Conservation (phyloP, 257 asterid species). For the Solanum dulcamara region DNA sequence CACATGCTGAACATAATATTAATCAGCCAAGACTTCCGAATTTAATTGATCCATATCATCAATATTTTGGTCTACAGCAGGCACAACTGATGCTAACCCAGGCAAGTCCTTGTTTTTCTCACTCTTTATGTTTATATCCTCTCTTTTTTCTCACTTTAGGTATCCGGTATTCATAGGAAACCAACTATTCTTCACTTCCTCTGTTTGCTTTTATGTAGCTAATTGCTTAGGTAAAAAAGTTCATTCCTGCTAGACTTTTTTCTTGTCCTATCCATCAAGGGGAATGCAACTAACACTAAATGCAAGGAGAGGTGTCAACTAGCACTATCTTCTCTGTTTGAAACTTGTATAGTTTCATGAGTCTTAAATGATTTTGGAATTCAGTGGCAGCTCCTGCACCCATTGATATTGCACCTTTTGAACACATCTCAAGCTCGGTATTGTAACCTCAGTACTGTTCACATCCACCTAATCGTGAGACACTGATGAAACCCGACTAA, state of each 20-base stretch:
- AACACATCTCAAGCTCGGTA: neutral
- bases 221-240: neutral
- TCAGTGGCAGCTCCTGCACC: neutral
- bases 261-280: neutral
- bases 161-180: neutral
- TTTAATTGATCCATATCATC: slow-evolving; percentile 16
- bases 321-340: neutral
- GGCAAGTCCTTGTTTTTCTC: slow-evolving; percentile 7
- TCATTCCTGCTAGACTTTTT: neutral
- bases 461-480: neutral
- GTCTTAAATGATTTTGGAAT: neutral
- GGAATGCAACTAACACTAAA: neutral
- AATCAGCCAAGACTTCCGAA: slow-evolving; percentile 10
- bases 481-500: neutral
- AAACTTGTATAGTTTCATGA: neutral
- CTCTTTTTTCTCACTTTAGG: neutral
- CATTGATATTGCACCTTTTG: neutral
- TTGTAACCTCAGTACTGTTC: neutral
- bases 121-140: neutral
- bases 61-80: slow-evolving; percentile 21
- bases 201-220: neutral
- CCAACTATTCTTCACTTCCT: neutral
- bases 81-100: slow-evolving; percentile 14
- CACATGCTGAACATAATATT: slow-evolving; percentile 3
- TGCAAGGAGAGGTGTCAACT: neutral